Conservation (phyloP, 148 eudicot species). For the Oxyria digyna region DNA sequence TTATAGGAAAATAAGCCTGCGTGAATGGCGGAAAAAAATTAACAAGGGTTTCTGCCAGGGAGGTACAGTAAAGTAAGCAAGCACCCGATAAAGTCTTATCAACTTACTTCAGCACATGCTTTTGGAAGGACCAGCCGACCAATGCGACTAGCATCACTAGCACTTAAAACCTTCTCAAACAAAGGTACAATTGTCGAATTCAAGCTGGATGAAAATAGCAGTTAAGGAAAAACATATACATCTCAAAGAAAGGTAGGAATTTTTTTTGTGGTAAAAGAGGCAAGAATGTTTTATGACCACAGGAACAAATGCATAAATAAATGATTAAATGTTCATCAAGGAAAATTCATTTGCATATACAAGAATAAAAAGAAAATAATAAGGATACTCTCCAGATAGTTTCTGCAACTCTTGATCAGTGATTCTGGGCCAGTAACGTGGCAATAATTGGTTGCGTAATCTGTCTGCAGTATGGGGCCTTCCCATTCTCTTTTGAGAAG, state of each 20-base stretch:
- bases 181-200: slow-evolving; percentile 78
- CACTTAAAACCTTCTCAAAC: slow-evolving; percentile 91
- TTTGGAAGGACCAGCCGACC: slow-evolving; percentile 97
- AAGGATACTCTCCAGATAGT: slow-evolving; percentile 96
- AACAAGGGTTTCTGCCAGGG: neutral
- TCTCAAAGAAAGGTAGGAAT: neutral
- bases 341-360: neutral
- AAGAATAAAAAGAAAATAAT: neutral
- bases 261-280: neutral
- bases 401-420: slow-evolving; percentile 92
- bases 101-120: slow-evolving; percentile 96
- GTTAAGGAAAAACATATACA: slow-evolving; percentile 31
- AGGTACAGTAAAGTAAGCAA: neutral
- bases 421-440: slow-evolving; percentile 94
- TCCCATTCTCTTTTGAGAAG: slow-evolving; percentile 47
- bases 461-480: slow-evolving; percentile 93
- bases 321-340: neutral
- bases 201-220: slow-evolving; percentile 33
- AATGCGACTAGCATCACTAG: slow-evolving; percentile 98
- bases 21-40: slow-evolving; percentile 8
- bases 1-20: slow-evolving; percentile 92
- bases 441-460: slow-evolving; percentile 71
- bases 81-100: neutral
- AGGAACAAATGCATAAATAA: neutral
- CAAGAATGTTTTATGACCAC: neutral